A percentile compares a stretch with the other conserved stretches of the same genome.
Evolutionary conservation across 2,329 filamentous ascomycete genomes (phyloP).

Genomic region (Scedosporium dehoogii): DNA sequence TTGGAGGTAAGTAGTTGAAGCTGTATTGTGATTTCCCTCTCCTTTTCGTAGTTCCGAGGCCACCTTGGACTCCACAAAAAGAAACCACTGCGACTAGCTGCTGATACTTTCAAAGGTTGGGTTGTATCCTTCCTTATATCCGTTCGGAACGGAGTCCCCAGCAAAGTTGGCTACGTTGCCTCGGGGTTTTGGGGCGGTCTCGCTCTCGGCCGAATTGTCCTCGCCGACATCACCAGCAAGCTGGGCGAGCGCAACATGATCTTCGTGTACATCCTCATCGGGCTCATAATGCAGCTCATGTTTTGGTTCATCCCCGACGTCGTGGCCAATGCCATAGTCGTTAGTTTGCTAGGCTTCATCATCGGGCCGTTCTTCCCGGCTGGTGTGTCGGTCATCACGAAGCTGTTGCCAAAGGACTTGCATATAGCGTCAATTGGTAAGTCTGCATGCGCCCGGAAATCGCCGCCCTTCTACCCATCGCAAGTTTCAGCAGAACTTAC

Average conservation of each 20-base stretch:
- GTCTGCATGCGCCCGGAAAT: constrained; percentile 46
- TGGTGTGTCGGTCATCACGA: constrained; percentile 42
- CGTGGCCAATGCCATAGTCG: constrained; percentile 38
- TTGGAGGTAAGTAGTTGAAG: constrained; percentile 53
- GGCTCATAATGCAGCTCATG: constrained; percentile 57
- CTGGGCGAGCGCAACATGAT: constrained; percentile 61
- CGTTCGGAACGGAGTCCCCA: constrained; percentile 58
- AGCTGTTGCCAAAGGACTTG: constrained; percentile 32
- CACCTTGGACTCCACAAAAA: neutral
- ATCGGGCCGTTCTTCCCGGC: constrained; percentile 48
- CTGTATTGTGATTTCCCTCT: constrained; percentile 42
- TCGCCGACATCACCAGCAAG: constrained; percentile 55
- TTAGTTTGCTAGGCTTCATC: constrained; percentile 44
- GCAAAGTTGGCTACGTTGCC: constrained; percentile 69
- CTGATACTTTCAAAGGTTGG: constrained; percentile 52
- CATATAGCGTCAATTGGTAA: constrained; percentile 29
- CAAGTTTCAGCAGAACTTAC: too few relatives aligned
- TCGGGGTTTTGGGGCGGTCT: constrained; percentile 65
- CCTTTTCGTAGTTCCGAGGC: constrained; percentile 44
- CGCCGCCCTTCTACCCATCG: too few relatives aligned
- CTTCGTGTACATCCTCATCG: constrained; percentile 56
- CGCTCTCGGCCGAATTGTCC: constrained; percentile 62
- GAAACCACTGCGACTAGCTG: constrained; percentile 29
- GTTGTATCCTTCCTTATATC: constrained; percentile 76
- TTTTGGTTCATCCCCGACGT: constrained; percentile 72